A percentile compares a stretch with the other conserved stretches of the same genome.
phyloP scores from a whole-genome alignment of 495 filamentous ascomycete genomes.

The Aspergillus conjunctus region DNA sequence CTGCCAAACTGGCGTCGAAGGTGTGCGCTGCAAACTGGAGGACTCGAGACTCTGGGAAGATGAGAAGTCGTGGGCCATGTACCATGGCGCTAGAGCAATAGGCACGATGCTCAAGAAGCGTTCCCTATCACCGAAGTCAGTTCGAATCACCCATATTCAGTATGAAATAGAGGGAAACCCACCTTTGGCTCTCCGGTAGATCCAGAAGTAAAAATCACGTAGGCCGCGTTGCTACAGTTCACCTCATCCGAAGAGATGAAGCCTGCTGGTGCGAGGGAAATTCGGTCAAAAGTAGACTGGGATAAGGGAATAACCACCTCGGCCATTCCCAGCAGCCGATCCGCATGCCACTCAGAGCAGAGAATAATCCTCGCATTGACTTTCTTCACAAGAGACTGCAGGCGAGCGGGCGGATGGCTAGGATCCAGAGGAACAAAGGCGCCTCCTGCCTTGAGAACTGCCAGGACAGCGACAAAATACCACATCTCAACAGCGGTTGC shows the following conservation, averaged over 20 bases:
- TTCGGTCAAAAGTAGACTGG: too few relatives aligned
- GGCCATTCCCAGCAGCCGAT: too few relatives aligned
- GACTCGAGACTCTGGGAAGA: slow-evolving; percentile 38
- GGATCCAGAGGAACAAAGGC: slow-evolving; percentile 62
- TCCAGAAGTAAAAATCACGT: slow-evolving; percentile 53
- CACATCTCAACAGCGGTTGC: slow-evolving; percentile 7
- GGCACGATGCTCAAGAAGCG: slow-evolving; percentile 50
- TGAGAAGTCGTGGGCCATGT: slow-evolving; percentile 45
- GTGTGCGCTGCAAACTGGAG: slow-evolving; percentile 58
- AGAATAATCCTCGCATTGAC: slow-evolving; percentile 52
- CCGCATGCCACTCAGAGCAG: too few relatives aligned
- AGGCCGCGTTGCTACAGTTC: slow-evolving; percentile 42
- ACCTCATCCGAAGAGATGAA: too few relatives aligned
- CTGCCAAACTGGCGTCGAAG: slow-evolving; percentile 52
- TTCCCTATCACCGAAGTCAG: slow-evolving; percentile 38
- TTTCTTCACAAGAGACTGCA: slow-evolving; percentile 47
- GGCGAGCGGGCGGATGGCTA: slow-evolving; percentile 53
- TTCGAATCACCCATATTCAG: too few relatives aligned
- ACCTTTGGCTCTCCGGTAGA: slow-evolving; percentile 57
- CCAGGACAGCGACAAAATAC: slow-evolving; percentile 4
- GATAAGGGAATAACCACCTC: too few relatives aligned
- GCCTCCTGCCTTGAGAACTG: slow-evolving; percentile 60
- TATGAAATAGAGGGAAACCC: not conserved
- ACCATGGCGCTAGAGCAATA: slow-evolving; percentile 45
- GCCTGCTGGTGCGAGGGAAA: too few relatives aligned